Conservation (phyloP, 176 grass and related monocot species). For the Aegilops sharonensis region DNA sequence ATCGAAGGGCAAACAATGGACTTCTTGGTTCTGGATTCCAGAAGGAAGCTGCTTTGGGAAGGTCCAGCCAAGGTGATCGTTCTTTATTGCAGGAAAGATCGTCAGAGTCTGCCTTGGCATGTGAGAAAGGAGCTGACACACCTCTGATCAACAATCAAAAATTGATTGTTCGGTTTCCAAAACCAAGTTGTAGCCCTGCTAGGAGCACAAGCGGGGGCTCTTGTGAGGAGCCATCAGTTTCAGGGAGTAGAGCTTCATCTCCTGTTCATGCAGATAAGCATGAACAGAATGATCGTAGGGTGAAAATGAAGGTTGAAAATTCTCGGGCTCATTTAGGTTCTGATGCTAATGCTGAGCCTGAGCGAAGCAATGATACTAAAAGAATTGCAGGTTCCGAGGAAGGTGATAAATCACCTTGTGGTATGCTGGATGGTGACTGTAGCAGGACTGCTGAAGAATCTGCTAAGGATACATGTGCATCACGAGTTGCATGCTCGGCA, state of each 20-base stretch:
- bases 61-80: conserved; percentile 48
- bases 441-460: conserved; percentile 41
- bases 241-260: conserved; percentile 48
- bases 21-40: conserved; percentile 44
- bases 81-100: conserved; percentile 47
- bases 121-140: conserved; percentile 57
- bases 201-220: conserved; percentile 54
- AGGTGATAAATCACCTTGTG: conserved; percentile 55
- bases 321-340: conserved; percentile 32
- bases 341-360: conserved; percentile 55
- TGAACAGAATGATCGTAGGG: conserved; percentile 54
- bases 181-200: conserved; percentile 65
- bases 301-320: conserved; percentile 58
- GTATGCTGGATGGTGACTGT: conserved; percentile 50
- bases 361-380: conserved; percentile 64
- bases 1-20: conserved; percentile 59
- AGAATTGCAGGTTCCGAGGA: conserved; percentile 48
- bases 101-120: conserved; percentile 54
- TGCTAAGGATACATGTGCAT: conserved; percentile 45
- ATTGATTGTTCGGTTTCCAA: conserved; percentile 72
- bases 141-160: conserved; percentile 50
- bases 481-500: conserved; percentile 40
- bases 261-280: conserved; percentile 59
- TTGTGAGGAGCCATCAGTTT: conserved; percentile 60
- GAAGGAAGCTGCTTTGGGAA: conserved; percentile 53